These are phyloP conservation scores for Aechmea fasciata DNA, from an alignment of 176 grass and related monocot species.

Conservation along the genomic window DNA sequence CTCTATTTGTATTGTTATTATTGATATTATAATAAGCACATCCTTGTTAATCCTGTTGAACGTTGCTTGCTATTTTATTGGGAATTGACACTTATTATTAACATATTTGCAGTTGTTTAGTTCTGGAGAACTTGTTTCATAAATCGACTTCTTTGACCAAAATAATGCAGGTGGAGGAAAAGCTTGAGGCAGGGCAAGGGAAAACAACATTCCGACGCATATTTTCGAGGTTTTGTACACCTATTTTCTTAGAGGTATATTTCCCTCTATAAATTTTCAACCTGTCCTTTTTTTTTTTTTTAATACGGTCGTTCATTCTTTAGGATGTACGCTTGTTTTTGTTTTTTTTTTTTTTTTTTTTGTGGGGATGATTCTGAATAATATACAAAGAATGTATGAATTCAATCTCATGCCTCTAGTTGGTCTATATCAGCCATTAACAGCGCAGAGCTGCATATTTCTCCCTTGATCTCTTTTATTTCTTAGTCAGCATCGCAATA, in stretches of 20 bases:
- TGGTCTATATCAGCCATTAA: neutral
- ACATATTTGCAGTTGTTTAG: constrained; percentile 5
- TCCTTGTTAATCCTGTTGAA: neutral
- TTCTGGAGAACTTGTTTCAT: constrained; percentile 4
- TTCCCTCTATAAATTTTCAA: neutral
- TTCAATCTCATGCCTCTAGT: too few relatives aligned
- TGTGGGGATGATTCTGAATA: too few relatives aligned
- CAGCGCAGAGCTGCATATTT: neutral
- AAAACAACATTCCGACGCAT: constrained; percentile 66
- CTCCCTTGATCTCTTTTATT: neutral
- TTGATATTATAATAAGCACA: too few relatives aligned
- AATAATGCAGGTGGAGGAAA: constrained; percentile 73
- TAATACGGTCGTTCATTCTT: neutral
- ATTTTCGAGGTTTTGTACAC: constrained; percentile 91
- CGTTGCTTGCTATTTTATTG: neutral
- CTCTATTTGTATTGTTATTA: too few relatives aligned
- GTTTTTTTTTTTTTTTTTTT: too few relatives aligned
- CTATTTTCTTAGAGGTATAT: constrained; percentile 84
- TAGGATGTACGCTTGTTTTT: too few relatives aligned
- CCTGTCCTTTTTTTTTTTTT: constrained; percentile 7
- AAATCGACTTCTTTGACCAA: neutral
- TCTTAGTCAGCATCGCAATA: neutral
- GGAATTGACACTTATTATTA: constrained; percentile 1
- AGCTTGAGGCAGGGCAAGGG: constrained; percentile 78
- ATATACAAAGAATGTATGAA: too few relatives aligned